Conservation (phyloP, 2,329 filamentous ascomycete genomes). For the Trichoderma sp. region DNA sequence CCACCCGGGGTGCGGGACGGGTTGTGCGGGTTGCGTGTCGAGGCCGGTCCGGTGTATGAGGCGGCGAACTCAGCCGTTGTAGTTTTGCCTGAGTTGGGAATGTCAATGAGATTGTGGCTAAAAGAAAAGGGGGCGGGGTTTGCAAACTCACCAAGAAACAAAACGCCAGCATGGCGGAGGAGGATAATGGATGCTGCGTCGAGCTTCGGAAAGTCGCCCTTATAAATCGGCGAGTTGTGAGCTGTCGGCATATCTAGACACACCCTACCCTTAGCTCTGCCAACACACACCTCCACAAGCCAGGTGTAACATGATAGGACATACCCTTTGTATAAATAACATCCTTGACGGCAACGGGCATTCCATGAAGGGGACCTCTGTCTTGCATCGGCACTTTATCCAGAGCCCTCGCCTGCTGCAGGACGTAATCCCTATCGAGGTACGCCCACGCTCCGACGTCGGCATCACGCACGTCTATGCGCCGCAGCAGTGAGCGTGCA, state of each 20-base stretch:
- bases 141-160: slow-evolving; percentile 47
- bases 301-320: background rate
- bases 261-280: background rate
- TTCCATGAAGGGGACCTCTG: slow-evolving; percentile 57
- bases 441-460: slow-evolving; percentile 54
- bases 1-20: slow-evolving; percentile 64
- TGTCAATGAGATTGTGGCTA: background rate
- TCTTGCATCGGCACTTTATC: slow-evolving; percentile 50
- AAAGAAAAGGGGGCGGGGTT: background rate
- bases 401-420: slow-evolving; percentile 51
- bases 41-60: slow-evolving; percentile 53
- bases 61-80: slow-evolving; percentile 67
- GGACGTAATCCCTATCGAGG: slow-evolving; percentile 47
- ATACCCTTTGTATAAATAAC: slow-evolving; percentile 58
- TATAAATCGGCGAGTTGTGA: slow-evolving; percentile 57
- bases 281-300: background rate
- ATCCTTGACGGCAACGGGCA: slow-evolving; percentile 62
- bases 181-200: slow-evolving; percentile 56
- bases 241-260: slow-evolving; percentile 57
- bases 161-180: slow-evolving; percentile 55
- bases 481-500: slow-evolving; percentile 47
- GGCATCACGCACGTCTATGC: slow-evolving; percentile 46
- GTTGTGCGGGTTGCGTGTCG: slow-evolving; percentile 66
- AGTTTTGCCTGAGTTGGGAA: slow-evolving; percentile 33
- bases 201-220: slow-evolving; percentile 44